Base-by-base conservation (phyloP, 345 rosid genomes). In the Brassica carinata region DNA sequence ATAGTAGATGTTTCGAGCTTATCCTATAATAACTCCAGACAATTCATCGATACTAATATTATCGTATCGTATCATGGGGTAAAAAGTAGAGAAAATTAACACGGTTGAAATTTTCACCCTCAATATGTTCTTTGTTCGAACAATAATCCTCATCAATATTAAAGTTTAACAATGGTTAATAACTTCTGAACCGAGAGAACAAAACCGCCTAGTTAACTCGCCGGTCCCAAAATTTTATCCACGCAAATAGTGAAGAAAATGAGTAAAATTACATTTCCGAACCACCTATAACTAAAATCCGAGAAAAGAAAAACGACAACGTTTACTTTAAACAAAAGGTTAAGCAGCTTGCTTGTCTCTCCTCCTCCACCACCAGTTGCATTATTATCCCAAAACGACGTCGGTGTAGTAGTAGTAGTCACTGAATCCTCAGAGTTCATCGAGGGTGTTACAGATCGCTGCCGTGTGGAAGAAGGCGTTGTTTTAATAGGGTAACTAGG, bases 371-470 rank as follows among this genome's bases (percentile, higher is more conserved):
- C 17, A 51, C 85, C 82, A 7, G 53, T 34, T 14, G 81, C 85
- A 38, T 85, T 86, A 2, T 89, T 89, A 7, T 89, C 91, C 7
- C 85, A 85, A 71, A 89, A 89, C 23, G 98, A 87, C 29, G 95
- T 15, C 64, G 80, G 58, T 51, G 58, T 51, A 74, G 64, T 69
- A 2, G 74, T 75, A 0, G 77, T 71, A 31, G 91, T 90, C 11
- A 67, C 94, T 1, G 98, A 95, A 58, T 86, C 98, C 87, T 91
- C 97, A 2, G 97, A 95, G 81, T 88, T 91, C 97, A 91, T 88
- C 15, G 98, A 94, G 67, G 94, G 94, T 27, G 92, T 85, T 30
- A 67, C 86, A 1, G 90, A 87, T 64, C 96, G 82, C 64, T 87
- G 76, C 40, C 77, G 73, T 6, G 59, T 55, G 1, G 67, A 71